Conservation (phyloP, 208 protist species). For the Jaenimonas drosophilae region DNA sequence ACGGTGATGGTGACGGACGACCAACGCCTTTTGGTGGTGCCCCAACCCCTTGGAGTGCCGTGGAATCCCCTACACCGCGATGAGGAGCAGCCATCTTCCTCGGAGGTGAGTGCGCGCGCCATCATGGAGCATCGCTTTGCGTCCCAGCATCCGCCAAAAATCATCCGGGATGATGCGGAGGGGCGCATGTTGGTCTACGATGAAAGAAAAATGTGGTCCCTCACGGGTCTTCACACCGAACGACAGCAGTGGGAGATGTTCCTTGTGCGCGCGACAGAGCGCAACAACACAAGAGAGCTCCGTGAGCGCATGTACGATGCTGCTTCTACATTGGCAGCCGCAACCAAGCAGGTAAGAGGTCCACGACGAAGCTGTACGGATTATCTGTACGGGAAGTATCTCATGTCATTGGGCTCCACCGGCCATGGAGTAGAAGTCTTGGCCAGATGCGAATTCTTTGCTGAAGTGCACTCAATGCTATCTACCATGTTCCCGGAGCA, state of each 20-base stretch:
- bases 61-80: too few relatives aligned
- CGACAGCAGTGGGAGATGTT: slow-evolving; percentile 33
- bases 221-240: slow-evolving; percentile 51
- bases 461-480: slow-evolving; percentile 18
- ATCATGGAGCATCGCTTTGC: not conserved
- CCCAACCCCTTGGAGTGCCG: too few relatives aligned
- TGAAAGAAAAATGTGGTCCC: slow-evolving; percentile 32
- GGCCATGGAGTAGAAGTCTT: slow-evolving; percentile 19
- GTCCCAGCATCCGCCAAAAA: slow-evolving; percentile 16
- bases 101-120: slow-evolving; percentile 44
- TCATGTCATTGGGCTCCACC: slow-evolving; percentile 25
- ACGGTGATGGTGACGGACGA: too few relatives aligned
- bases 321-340: not conserved
- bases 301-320: not conserved
- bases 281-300: not conserved
- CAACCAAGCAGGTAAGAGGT: not conserved
- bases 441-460: slow-evolving; percentile 56
- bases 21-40: too few relatives aligned
- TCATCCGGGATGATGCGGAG: slow-evolving; percentile 33
- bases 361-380: slow-evolving; percentile 22
- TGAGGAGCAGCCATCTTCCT: too few relatives aligned
- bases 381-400: slow-evolving; percentile 40
- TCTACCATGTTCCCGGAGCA: not conserved
- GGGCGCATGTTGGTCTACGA: slow-evolving; percentile 48
- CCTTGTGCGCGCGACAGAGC: slow-evolving; percentile 2